phyloP scores from a whole-genome alignment of 805 yeast genomes.

The Saccharomycopsis amapae region DNA sequence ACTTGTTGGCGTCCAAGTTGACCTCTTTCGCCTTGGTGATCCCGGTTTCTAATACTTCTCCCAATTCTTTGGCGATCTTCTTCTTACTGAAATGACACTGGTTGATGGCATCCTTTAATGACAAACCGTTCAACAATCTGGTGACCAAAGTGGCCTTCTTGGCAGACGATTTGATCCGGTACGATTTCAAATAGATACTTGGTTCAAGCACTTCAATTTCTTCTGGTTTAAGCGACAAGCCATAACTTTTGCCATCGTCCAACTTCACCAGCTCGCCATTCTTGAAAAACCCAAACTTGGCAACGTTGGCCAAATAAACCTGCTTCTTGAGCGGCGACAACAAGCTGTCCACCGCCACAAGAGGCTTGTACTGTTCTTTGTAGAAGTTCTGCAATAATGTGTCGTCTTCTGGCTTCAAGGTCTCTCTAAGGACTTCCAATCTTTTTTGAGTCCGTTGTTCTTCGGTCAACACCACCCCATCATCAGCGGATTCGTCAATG shows the following conservation, averaged over 20 bases:
- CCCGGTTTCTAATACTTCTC: slow-evolving; percentile 66
- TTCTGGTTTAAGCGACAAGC: slow-evolving; percentile 47
- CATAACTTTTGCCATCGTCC: slow-evolving; percentile 41
- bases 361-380: slow-evolving; percentile 40
- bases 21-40: slow-evolving; percentile 57
- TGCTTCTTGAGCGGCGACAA: slow-evolving; percentile 65
- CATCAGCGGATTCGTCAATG: not conserved
- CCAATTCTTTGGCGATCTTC: slow-evolving; percentile 72
- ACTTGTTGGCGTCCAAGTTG: slow-evolving; percentile 49
- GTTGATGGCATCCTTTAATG: slow-evolving; percentile 73
- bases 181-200: slow-evolving; percentile 71
- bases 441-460: slow-evolving; percentile 24
- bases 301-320: slow-evolving; percentile 56
- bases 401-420: slow-evolving; percentile 27
- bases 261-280: slow-evolving; percentile 45
- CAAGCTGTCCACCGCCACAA: slow-evolving; percentile 46
- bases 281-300: slow-evolving; percentile 60
- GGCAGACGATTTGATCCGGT: slow-evolving; percentile 77
- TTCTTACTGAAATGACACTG: slow-evolving; percentile 86
- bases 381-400: slow-evolving; percentile 41
- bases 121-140: slow-evolving; percentile 66
- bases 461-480: slow-evolving; percentile 20
- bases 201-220: slow-evolving; percentile 84
- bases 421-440: slow-evolving; percentile 25
- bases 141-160: slow-evolving; percentile 80